A percentile compares a stretch with the other conserved stretches of the same genome.
phyloP scores from a whole-genome alignment of 2,329 filamentous ascomycete genomes.

The Exophiala lecanii-corni region DNA sequence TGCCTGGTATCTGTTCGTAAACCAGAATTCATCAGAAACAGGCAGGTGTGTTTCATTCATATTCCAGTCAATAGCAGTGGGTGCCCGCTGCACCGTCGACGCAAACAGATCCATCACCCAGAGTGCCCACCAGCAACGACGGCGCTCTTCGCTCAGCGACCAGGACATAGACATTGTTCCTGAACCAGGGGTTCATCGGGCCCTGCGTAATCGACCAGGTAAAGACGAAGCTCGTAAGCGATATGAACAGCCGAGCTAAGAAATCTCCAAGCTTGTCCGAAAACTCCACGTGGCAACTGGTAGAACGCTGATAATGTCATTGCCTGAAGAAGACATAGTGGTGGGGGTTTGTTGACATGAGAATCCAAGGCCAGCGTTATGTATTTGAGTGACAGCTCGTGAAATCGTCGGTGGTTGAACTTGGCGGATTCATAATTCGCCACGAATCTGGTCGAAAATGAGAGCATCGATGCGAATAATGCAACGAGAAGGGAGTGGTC shows the following conservation, averaged over 20 bases:
- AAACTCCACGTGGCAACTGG: conserved; percentile 35
- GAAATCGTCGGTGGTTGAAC: too few species aligned
- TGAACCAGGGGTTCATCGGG: background rate
- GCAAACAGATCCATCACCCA: conserved; percentile 42
- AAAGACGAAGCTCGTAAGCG: conserved; percentile 33
- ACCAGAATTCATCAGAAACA: conserved; percentile 33
- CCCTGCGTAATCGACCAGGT: conserved; percentile 22
- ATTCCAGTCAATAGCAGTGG: conserved; percentile 33
- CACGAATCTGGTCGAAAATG: conserved; percentile 6
- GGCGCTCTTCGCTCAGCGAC: conserved; percentile 32
- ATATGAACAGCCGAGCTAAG: conserved; percentile 27
- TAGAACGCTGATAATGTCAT: conserved; percentile 32
- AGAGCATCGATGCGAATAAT: conserved; percentile 29
- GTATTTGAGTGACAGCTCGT: background rate
- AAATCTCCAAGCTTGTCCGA: conserved; percentile 33
- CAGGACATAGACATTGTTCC: conserved; percentile 18
- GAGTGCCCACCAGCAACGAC: conserved; percentile 38
- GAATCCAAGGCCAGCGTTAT: conserved; percentile 28
- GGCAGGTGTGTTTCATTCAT: conserved; percentile 35
- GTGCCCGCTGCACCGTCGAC: conserved; percentile 33
- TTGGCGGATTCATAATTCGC: background rate
- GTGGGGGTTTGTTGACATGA: conserved; percentile 32
- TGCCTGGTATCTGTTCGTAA: conserved; percentile 22
- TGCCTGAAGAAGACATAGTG: conserved; percentile 35
- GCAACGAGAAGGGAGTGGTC: conserved; percentile 27